These are phyloP conservation scores for Trichoderma polysporum DNA, from an alignment of 2,329 filamentous ascomycete species.

Conservation along the genomic window DNA sequence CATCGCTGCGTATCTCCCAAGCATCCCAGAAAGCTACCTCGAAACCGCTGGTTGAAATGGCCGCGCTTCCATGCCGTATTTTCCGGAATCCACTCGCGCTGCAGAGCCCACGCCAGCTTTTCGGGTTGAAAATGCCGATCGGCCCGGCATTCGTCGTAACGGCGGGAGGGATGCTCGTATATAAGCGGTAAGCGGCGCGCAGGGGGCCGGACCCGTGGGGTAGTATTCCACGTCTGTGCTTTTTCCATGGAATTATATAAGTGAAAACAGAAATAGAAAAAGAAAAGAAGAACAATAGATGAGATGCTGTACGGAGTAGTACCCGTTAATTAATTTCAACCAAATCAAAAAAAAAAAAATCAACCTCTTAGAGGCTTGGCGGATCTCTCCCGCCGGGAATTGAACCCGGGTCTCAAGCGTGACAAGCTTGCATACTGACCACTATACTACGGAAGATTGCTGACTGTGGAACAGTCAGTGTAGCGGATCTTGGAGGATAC, in stretches of 20 bases:
- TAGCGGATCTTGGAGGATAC: slow-evolving; percentile 2
- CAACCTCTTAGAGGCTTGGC: slow-evolving; percentile 10
- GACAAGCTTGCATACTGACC: slow-evolving; percentile 29
- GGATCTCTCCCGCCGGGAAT: slow-evolving; percentile 27
- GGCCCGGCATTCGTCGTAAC: slow-evolving; percentile 10
- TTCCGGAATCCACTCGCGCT: slow-evolving; percentile 9
- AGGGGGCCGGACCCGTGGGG: neutral
- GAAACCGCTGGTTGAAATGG: neutral
- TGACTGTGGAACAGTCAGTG: slow-evolving; percentile 17
- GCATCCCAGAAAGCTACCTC: neutral
- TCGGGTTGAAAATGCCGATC: slow-evolving; percentile 18
- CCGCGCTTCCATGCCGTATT: slow-evolving; percentile 12
- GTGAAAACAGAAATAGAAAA: neutral
- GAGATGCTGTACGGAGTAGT: too few relatives aligned
- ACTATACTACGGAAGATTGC: slow-evolving; percentile 28
- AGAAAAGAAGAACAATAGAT: neutral
- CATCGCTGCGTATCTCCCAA: neutral
- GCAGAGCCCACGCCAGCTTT: slow-evolving; percentile 2
- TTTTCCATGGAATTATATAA: too few relatives aligned
- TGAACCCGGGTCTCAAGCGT: slow-evolving; percentile 29
- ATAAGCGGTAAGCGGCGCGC: neutral
- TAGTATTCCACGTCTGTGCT: neutral
- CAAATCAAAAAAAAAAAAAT: slow-evolving; percentile 15
- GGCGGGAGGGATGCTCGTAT: neutral
- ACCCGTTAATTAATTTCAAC: too few relatives aligned